Conservation (phyloP, 768 basidiomycete genomes). For the Peribolospora baueri region DNA sequence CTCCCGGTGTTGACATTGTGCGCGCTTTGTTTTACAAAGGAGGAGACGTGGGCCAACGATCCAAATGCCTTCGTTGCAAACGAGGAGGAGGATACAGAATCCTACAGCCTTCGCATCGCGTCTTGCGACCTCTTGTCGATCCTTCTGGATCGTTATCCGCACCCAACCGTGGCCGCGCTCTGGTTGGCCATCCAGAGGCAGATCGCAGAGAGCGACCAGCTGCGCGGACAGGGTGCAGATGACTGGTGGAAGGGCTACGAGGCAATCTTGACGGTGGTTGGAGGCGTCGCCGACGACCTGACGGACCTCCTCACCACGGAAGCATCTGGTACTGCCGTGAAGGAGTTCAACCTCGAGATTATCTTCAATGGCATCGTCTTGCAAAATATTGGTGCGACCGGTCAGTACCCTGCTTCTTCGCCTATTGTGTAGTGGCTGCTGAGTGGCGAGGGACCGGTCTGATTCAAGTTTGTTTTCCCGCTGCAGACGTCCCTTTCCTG, state of each 20-base stretch:
- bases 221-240: constrained; percentile 3
- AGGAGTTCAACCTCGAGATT: constrained; percentile 41
- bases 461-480: background rate
- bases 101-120: constrained; percentile 58
- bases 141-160: background rate
- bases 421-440: background rate
- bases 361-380: constrained; percentile 61
- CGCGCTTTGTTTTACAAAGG: constrained; percentile 26
- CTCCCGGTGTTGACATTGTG: background rate
- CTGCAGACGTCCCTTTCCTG: constrained; percentile 60
- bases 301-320: constrained; percentile 31
- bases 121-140: constrained; percentile 46
- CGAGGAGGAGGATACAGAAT: constrained; percentile 71
- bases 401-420: constrained; percentile 23
- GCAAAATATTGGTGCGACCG: constrained; percentile 39
- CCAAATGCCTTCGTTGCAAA: constrained; percentile 82
- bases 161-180: constrained; percentile 2
- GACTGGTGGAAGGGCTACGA: constrained; percentile 62
- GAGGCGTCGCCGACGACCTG: constrained; percentile 52
- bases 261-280: constrained; percentile 32
- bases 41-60: constrained; percentile 70
- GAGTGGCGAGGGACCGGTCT: too few relatives aligned
- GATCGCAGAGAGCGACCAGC: background rate
- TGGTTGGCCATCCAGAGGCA: constrained; percentile 6
- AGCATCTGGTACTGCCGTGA: constrained; percentile 22